These are phyloP conservation scores for Talinum fruticosum DNA, from an alignment of 148 eudicot species.

Conservation along the genomic window DNA sequence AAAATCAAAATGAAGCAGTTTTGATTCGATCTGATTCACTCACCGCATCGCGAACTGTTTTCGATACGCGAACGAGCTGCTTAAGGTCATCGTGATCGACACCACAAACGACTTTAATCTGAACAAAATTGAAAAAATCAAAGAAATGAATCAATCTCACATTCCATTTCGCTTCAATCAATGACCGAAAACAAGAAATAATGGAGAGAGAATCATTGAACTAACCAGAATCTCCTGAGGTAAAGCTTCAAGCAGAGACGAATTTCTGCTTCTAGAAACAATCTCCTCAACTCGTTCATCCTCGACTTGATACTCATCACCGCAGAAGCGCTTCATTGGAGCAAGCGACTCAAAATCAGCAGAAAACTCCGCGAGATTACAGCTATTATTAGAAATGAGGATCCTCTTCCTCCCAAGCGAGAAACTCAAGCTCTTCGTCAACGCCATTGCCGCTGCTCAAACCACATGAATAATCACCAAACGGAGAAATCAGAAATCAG, in stretches of 20 bases:
- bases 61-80: conserved; percentile 60
- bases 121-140: conserved; percentile 14
- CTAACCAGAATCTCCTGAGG: conserved; percentile 77
- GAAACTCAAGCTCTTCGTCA: conserved; percentile 45
- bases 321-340: conserved; percentile 37
- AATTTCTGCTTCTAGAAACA: not conserved
- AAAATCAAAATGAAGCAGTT: too few species aligned
- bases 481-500: not conserved
- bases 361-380: conserved; percentile 30
- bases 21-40: conserved; percentile 26
- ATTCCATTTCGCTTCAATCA: not conserved
- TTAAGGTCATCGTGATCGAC: conserved; percentile 80
- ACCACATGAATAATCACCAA: not conserved
- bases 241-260: conserved; percentile 51
- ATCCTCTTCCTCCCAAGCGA: conserved; percentile 72
- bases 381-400: conserved; percentile 30
- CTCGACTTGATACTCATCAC: not conserved
- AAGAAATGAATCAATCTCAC: not conserved
- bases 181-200: not conserved
- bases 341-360: conserved; percentile 30
- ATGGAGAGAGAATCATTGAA: not conserved
- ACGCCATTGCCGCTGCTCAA: conserved; percentile 31
- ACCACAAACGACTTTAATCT: conserved; percentile 72
- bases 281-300: not conserved
- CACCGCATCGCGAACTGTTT: conserved; percentile 57